Evolutionary conservation across 2,329 filamentous ascomycete species (phyloP), one percentile per base, ranked within the genome.

Genomic region (Orbilia oligospora): DNA sequence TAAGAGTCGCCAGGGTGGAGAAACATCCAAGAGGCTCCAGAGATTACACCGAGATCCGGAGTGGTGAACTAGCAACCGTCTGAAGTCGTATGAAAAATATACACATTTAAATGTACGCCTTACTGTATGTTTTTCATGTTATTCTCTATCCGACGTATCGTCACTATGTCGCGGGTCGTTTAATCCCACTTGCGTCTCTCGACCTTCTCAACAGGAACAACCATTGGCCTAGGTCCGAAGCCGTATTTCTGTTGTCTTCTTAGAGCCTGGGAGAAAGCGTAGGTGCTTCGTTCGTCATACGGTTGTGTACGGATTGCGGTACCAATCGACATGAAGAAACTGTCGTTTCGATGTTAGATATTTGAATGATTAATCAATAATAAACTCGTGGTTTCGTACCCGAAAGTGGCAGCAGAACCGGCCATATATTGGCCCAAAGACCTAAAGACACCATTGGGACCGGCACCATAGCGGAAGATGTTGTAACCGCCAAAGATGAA

Each of bases 311-410:
- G 92, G 83, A 99, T 97, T 53, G 97, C 94, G 82, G 93, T 97
- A 82, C 96, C 96, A 82, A 99, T 97, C 73, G 93, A 95, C 96
- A 99, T 99, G 88, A 99, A 99, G 87, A 98, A 97, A 24, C 89
- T 91, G 80, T 64, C 69, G 27, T 27, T 16, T 18, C 36, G 22
- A 22, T 5, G 69, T 72, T 41, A 72, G 61, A 24, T 41, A 41
- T n/a, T 14, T 58, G 53, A 14, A n/a, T 22, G 30, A n/a, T 30
- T 6, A 41, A 38, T 18, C 38, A 10, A 24, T 48, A 18, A 14
- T 20, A 44, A 5, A 8, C n/a, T 8, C 4, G 16, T 20, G 5
- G n/a, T 46, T 88, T 61, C 33, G 80, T 89, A 97, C 95, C 95
- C 96, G 85, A 99, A 99, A 9, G 95, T 98, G 56, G 94, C 93